These are phyloP conservation scores for Cladosporium sp. DNA, from an alignment of 2,329 filamentous ascomycete genomes.

Conservation along the genomic window DNA sequence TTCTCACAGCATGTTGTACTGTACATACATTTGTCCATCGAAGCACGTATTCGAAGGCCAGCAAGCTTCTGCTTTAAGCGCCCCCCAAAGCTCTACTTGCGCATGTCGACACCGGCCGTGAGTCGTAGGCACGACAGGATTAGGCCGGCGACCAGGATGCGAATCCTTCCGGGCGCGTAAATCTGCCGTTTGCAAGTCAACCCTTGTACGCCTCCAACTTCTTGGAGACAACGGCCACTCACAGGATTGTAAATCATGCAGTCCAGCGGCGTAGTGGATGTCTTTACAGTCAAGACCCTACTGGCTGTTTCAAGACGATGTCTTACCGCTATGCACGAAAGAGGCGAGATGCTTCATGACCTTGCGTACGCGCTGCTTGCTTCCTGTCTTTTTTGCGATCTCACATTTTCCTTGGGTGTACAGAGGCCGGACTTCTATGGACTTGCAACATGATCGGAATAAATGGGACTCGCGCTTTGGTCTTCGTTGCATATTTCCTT, in stretches of 20 bases:
- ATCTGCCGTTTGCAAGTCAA: slow-evolving; percentile 6
- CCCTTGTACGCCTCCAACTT: slow-evolving; percentile 4
- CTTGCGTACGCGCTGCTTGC: too few relatives aligned
- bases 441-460: too few relatives aligned
- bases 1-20: neutral
- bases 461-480: too few relatives aligned
- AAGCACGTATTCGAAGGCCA: neutral
- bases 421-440: too few relatives aligned
- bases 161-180: slow-evolving; percentile 9
- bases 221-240: neutral
- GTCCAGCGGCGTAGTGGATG: neutral
- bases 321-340: neutral
- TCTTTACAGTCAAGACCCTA: neutral
- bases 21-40: neutral
- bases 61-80: neutral
- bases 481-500: too few relatives aligned
- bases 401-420: too few relatives aligned
- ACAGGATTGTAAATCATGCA: neutral
- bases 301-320: neutral
- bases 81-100: neutral
- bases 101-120: neutral
- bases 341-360: neutral
- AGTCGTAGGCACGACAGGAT: neutral
- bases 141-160: neutral
- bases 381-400: too few relatives aligned